Evolutionary conservation across 306 rosid species (phyloP).

Genomic region (Vigna angularis): DNA sequence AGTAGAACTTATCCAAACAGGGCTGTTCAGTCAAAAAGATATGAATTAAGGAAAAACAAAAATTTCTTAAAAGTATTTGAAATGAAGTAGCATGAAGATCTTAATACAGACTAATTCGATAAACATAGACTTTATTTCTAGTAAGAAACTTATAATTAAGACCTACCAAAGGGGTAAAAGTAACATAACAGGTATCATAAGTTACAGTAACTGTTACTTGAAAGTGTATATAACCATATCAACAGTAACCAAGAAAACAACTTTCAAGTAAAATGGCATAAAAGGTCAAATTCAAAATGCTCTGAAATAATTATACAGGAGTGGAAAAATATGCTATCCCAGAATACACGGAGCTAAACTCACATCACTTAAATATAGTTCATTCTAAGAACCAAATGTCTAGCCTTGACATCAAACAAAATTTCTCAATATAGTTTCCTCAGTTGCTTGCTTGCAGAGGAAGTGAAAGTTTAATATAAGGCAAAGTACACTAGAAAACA

Average conservation of each 20-base stretch:
- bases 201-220: neutral
- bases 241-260: constrained; percentile 9
- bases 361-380: neutral
- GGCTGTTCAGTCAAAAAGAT: neutral
- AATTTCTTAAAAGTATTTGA: neutral
- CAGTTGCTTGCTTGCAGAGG: neutral
- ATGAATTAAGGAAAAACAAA: neutral
- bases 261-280: neutral
- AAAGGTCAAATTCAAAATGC: constrained; percentile 2
- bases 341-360: neutral
- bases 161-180: neutral
- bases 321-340: neutral
- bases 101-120: constrained; percentile 2
- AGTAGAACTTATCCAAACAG: neutral
- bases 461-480: neutral
- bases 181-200: neutral
- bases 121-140: neutral
- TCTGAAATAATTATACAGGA: neutral
- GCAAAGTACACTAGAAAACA: neutral
- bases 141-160: neutral
- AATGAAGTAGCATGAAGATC: neutral
- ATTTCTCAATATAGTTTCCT: neutral
- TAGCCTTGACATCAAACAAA: neutral
- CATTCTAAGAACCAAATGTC: neutral
- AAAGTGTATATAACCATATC: neutral